Evolutionary conservation across 192 early-diverging fungal genomes (phyloP), one percentile per base, ranked within the genome.

Genomic region (Neocallimastix lanati): DNA sequence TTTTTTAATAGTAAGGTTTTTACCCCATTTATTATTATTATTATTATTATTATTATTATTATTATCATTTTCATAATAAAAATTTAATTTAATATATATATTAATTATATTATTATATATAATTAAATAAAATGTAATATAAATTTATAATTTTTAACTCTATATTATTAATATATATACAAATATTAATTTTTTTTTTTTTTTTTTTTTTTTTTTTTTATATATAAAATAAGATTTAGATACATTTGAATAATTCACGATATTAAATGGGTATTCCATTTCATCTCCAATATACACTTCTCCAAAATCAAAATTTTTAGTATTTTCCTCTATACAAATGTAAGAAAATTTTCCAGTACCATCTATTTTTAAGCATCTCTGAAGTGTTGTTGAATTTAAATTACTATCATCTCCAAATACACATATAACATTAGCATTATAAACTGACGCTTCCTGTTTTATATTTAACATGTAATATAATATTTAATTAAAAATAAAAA

Each of bases 331-430:
- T 58, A 87, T 85, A 4, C 77, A 76, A n/a, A 90, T 58, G 77
- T 89, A 86, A 11, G 87, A 89, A 82, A 83, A 90, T 80, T 90
- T 90, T 27, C 86, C 85, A 35, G 89, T 87, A 37, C 85, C 88
- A 29, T 80, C 83, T 3, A 90, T 82, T 4, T 78, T 85, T 77
- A 87, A 77, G 4, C 83, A 50, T 78, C 85, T 79, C 2, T 80
- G 78, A 16, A 87, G 80, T 38, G 82, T 83, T 0, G 84, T 82
- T 29, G 76, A 77, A 76, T 87, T 84, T 86, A 85, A 87, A 28
- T 84, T 78, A 29, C 30, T 79, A 38, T 81, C 82, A 37, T 85
- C 86, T 14, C 88, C 88, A 83, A 86, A 90, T 25, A 79, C 80
- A 82, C 87, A 89, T 9, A 89, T 82, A 13, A 86, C 86, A 12